Evolutionary conservation across 352 stramenopile species (phyloP).

Genomic region (Phytophthora melonis): DNA sequence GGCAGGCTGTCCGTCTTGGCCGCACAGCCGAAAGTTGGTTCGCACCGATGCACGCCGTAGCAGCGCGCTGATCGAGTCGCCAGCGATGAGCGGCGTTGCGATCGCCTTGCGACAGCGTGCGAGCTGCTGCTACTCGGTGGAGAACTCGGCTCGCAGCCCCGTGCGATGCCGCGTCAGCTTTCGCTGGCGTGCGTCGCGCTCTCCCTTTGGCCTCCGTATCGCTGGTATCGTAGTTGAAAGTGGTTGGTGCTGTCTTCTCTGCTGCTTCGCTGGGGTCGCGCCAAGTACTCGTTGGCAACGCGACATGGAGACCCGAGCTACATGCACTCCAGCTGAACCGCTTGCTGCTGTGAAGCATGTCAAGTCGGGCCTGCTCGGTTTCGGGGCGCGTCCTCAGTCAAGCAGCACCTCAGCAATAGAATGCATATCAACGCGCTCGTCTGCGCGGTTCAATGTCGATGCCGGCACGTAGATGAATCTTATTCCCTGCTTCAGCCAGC

Average conservation of each 20-base stretch:
- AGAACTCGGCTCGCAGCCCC: neutral
- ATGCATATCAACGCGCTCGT: neutral
- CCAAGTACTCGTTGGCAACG: neutral
- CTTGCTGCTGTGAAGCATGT: neutral
- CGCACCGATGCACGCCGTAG: slow-evolving; percentile 16
- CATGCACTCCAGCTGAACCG: neutral
- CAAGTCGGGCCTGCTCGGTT: neutral
- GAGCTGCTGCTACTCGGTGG: slow-evolving; percentile 1
- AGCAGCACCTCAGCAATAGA: neutral
- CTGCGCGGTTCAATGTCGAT: neutral
- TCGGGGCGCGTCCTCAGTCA: neutral
- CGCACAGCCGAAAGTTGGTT: neutral
- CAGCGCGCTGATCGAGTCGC: slow-evolving; percentile 4
- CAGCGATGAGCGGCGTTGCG: slow-evolving; percentile 15
- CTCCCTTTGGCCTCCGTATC: neutral
- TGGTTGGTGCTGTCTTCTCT: neutral
- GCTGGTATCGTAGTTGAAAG: neutral
- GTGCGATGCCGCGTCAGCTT: neutral
- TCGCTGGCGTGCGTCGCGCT: slow-evolving; percentile 11
- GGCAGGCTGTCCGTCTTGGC: neutral
- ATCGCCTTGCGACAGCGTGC: slow-evolving; percentile 19
- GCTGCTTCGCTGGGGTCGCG: neutral
- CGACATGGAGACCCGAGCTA: neutral
- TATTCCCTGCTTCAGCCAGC: slow-evolving; percentile 1
- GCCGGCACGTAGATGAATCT: neutral